phyloP scores from a whole-genome alignment of 1,284 basidiomycete genomes.

The Trichosporon sp. region DNA sequence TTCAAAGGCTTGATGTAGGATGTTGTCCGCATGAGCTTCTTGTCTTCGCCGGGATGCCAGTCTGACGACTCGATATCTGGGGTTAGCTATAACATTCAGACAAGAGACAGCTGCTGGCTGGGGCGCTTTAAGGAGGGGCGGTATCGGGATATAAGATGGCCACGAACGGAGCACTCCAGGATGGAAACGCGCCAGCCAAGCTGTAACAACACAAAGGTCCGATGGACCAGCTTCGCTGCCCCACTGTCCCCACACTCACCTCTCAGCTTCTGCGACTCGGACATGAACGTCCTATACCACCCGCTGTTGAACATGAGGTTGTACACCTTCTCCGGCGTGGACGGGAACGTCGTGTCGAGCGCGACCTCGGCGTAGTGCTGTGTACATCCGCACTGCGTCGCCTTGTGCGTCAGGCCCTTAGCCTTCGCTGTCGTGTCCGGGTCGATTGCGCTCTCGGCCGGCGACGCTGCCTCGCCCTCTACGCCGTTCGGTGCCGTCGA shows the following conservation, averaged over 20 bases:
- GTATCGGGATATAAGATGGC: too few relatives aligned
- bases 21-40: slow-evolving; percentile 74
- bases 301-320: slow-evolving; percentile 93
- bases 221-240: too few relatives aligned
- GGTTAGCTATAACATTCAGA: neutral
- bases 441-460: slow-evolving; percentile 18
- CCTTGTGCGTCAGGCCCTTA: slow-evolving; percentile 11
- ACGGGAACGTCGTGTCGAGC: slow-evolving; percentile 73
- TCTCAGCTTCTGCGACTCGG: slow-evolving; percentile 76
- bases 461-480: slow-evolving; percentile 31
- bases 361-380: slow-evolving; percentile 70
- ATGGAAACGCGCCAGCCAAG: too few relatives aligned
- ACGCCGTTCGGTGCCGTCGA: slow-evolving; percentile 7
- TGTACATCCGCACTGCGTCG: slow-evolving; percentile 69
- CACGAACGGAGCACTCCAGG: too few relatives aligned
- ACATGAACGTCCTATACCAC: slow-evolving; percentile 92
- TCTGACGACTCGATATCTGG: slow-evolving; percentile 86
- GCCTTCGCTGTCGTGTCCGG: neutral
- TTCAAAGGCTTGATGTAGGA: slow-evolving; percentile 93
- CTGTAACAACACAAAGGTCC: too few relatives aligned
- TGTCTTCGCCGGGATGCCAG: slow-evolving; percentile 69
- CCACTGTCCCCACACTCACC: slow-evolving; percentile 61
- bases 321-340: slow-evolving; percentile 89
- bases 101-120: too few relatives aligned
- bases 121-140: too few relatives aligned